Base-by-base conservation (phyloP, 176 grass and related monocot species). In the Pontederia paniculata region DNA sequence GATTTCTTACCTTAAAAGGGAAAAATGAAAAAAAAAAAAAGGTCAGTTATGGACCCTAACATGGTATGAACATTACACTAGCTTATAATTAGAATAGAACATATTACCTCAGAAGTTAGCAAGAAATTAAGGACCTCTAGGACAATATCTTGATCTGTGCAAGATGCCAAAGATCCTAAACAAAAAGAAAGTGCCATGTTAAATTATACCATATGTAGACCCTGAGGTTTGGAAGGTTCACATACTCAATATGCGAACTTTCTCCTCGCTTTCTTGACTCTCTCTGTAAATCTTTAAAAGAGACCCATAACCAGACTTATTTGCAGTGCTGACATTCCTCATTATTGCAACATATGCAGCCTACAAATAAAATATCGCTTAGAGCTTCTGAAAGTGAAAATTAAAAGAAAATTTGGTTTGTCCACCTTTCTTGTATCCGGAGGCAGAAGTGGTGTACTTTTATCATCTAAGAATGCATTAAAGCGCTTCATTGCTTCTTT, bases 321-420 rank as follows among this genome's bases (percentile, higher is more conserved):
- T 67, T 63, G 72, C 78, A 21, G 42, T 61, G 50, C 47, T 84
- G 56, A 85, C 85, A 69, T 51, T 77, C 23, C 84, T 70, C 91
- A 97, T 97, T 68, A 89, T 83, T 83, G 83, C 66, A 1, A 90
- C 59, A 61, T 87, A 97, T 65, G 80, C 77, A 61, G 69, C 77
- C 91, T 97, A 82, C 41, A 80, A 58, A 54, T 74, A 44, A 52
- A 47, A 11, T 12, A 63, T 15, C 15, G 10, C 22, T 47, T 20
- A 46, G 13, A 48, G 47, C 12, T 2, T 1, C 43, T 1, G 6
- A 63, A 47, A 6, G 48, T 15, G 48, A 13, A 50, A 50, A 50
- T 15, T 50, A 5, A 14, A 50, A n/a, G 12, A 13, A 15, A 48
- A 48, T 2, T 10, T 50, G n/a, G n/a, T 50, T 50, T 50, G 48